phyloP scores from a whole-genome alignment of 805 yeast species.

The Wickerhamiella bombiphila region DNA sequence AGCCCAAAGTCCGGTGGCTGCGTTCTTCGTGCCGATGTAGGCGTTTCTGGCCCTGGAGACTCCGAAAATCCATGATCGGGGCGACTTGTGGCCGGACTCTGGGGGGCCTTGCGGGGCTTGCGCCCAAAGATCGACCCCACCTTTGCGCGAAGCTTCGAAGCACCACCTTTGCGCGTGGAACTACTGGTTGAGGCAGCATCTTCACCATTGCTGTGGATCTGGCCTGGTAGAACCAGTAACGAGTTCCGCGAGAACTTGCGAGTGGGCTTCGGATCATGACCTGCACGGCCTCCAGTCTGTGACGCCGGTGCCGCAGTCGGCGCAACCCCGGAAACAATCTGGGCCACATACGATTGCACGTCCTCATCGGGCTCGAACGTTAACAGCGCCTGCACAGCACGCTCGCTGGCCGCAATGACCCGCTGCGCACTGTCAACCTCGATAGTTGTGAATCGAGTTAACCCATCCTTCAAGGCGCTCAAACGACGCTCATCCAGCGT shows the following conservation, averaged over 20 bases:
- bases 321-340: conserved; percentile 18
- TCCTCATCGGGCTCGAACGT: conserved; percentile 49
- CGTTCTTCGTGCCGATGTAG: conserved; percentile 8
- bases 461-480: conserved; percentile 46
- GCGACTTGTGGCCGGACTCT: too few relatives aligned
- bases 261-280: not conserved
- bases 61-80: too few relatives aligned
- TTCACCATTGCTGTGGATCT: conserved; percentile 3
- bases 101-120: conserved; percentile 5
- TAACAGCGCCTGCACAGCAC: conserved; percentile 49
- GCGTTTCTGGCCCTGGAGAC: too few relatives aligned
- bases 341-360: conserved; percentile 38
- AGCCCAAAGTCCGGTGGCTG: conserved; percentile 15
- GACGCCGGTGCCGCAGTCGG: conserved; percentile 2
- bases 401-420: conserved; percentile 40
- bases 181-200: conserved; percentile 1
- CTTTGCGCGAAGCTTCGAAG: conserved; percentile 20
- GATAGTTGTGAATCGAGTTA: conserved; percentile 51
- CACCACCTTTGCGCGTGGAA: conserved; percentile 2
- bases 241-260: conserved; percentile 12
- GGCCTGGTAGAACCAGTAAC: conserved; percentile 7
- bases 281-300: not conserved
- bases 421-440: conserved; percentile 37
- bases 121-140: conserved; percentile 26
- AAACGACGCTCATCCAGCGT: conserved; percentile 32